phyloP scores from a whole-genome alignment of 1,139 yeast genomes.

The Geotrichum citri-aurantii region DNA sequence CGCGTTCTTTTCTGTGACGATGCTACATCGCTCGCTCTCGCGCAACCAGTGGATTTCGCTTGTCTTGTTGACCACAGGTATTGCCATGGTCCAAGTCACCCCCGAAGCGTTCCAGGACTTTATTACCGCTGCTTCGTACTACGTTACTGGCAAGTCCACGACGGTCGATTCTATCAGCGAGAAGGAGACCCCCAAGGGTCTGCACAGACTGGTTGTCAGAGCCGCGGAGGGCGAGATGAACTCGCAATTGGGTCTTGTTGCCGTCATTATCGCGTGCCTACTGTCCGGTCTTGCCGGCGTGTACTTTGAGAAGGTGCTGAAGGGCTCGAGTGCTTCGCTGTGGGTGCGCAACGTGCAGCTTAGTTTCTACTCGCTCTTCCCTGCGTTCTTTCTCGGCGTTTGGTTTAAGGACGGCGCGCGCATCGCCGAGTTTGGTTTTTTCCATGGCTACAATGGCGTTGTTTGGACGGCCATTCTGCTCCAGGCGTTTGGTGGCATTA shows the following conservation, averaged over 20 bases:
- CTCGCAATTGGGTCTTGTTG: slow-evolving; percentile 35
- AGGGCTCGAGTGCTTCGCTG: slow-evolving; percentile 36
- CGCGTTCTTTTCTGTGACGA: slow-evolving; percentile 41
- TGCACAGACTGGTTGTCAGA: slow-evolving; percentile 1
- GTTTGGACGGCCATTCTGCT: slow-evolving; percentile 39
- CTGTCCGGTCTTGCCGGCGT: slow-evolving; percentile 41
- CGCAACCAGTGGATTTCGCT: slow-evolving; percentile 37
- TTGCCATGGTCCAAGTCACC: slow-evolving; percentile 41
- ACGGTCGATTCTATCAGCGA: background rate
- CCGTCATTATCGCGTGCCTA: slow-evolving; percentile 38
- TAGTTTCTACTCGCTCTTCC: slow-evolving; percentile 39
- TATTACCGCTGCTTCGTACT: slow-evolving; percentile 19
- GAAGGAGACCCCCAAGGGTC: background rate
- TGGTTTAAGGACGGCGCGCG: slow-evolving; percentile 35
- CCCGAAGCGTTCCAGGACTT: slow-evolving; percentile 28
- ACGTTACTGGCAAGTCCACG: slow-evolving; percentile 14
- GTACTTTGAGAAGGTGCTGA: slow-evolving; percentile 41
- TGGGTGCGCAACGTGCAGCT: slow-evolving; percentile 42
- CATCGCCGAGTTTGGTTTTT: slow-evolving; percentile 37
- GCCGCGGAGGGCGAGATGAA: slow-evolving; percentile 26
- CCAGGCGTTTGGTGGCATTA: slow-evolving; percentile 41
- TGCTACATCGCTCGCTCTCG: slow-evolving; percentile 34
- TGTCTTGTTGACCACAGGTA: slow-evolving; percentile 37
- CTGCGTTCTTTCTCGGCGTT: slow-evolving; percentile 39
- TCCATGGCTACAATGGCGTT: slow-evolving; percentile 38